Evolutionary conservation across 805 yeast genomes (phyloP).

Genomic region (Lipomyces mesembrius): DNA sequence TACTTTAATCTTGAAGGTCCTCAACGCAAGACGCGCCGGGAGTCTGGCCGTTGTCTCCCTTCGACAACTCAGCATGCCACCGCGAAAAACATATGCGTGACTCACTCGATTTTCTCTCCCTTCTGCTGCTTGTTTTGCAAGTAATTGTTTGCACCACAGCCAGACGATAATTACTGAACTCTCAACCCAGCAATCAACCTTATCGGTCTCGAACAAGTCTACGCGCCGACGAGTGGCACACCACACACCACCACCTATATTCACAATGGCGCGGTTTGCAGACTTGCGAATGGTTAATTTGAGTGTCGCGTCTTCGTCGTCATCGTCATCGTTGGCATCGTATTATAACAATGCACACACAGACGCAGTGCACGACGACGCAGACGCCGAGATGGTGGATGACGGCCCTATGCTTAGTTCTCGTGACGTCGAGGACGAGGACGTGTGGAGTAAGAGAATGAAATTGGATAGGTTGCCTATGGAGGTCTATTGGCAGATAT

Average conservation of each 20-base stretch:
- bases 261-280: background rate
- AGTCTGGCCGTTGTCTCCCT: background rate
- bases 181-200: background rate
- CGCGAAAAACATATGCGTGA: background rate
- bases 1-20: too few relatives aligned
- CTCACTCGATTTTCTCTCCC: background rate
- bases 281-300: background rate
- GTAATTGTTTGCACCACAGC: background rate
- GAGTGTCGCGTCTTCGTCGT: background rate
- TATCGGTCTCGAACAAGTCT: background rate
- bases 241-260: background rate
- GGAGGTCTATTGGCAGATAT: slow-evolving; percentile 33
- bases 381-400: background rate
- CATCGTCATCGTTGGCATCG: background rate
- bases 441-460: background rate
- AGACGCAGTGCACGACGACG: background rate
- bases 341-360: background rate
- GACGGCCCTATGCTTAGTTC: background rate
- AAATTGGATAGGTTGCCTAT: slow-evolving; percentile 25
- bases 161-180: background rate
- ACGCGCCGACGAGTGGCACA: background rate
- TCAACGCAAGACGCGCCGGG: too few relatives aligned
- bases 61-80: too few relatives aligned
- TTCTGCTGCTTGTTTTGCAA: background rate
- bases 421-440: background rate